Evolutionary conservation across 1,139 yeast genomes (phyloP).

Genomic region (Hemisphaericaspora xylofermentans): DNA sequence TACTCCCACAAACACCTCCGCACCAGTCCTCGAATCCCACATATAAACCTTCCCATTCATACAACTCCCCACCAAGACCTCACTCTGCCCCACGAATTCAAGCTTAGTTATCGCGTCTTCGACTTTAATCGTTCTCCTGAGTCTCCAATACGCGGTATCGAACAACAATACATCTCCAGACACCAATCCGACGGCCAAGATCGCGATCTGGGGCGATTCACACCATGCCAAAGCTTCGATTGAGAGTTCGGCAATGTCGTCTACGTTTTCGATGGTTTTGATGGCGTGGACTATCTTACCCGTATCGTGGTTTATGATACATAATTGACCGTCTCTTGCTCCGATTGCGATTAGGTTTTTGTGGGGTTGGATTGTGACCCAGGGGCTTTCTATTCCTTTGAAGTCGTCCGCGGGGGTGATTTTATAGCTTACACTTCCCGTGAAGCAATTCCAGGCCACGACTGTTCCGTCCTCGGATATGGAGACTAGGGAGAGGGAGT

Average conservation of each 20-base stretch:
- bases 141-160: constrained; percentile 84
- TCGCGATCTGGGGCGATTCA: constrained; percentile 50
- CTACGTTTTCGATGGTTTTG: constrained; percentile 60
- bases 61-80: constrained; percentile 66
- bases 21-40: constrained; percentile 89
- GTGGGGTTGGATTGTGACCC: constrained; percentile 67
- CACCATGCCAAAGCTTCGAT: constrained; percentile 90
- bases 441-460: constrained; percentile 87
- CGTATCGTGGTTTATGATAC: constrained; percentile 67
- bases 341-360: constrained; percentile 67
- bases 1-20: constrained; percentile 68
- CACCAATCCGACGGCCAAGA: constrained; percentile 83
- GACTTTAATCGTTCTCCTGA: constrained; percentile 66
- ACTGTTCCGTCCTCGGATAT: constrained; percentile 87
- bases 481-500: constrained; percentile 68
- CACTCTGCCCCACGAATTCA: constrained; percentile 56
- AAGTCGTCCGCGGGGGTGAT: constrained; percentile 60
- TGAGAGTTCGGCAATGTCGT: constrained; percentile 71
- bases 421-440: constrained; percentile 66
- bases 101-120: constrained; percentile 85
- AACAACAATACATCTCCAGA: constrained; percentile 81
- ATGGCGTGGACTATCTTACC: constrained; percentile 72
- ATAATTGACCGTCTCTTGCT: constrained; percentile 81
- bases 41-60: constrained; percentile 85
- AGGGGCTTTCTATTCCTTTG: constrained; percentile 75